phyloP scores from a whole-genome alignment of 352 stramenopile genomes.

The Peronospora farinosa region DNA sequence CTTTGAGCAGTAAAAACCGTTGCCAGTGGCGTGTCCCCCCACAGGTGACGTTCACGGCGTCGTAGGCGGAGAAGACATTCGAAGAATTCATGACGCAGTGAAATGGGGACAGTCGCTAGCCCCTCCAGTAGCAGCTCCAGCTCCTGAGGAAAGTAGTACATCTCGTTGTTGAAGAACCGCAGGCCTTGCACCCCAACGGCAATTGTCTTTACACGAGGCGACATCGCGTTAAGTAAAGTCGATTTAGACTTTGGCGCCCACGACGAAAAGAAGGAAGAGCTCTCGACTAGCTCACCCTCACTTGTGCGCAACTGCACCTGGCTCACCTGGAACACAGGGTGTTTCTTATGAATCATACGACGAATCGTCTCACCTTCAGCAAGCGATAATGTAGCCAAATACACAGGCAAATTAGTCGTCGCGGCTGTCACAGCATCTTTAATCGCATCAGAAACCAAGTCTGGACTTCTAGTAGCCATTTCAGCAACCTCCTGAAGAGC shows the following conservation, averaged over 20 bases:
- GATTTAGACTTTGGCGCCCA: slow-evolving; percentile 27
- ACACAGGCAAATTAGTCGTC: slow-evolving; percentile 52
- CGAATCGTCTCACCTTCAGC: slow-evolving; percentile 96
- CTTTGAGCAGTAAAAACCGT: slow-evolving; percentile 96
- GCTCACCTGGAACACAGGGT: slow-evolving; percentile 64
- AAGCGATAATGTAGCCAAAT: slow-evolving; percentile 93
- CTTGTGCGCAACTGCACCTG: slow-evolving; percentile 70
- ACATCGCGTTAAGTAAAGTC: slow-evolving; percentile 8
- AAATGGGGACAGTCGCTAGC: slow-evolving; percentile 50
- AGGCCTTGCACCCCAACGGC: slow-evolving; percentile 81
- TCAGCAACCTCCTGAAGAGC: slow-evolving; percentile 34
- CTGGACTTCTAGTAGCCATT: slow-evolving; percentile 24
- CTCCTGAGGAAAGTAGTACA: slow-evolving; percentile 94
- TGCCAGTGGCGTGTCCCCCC: slow-evolving; percentile 91
- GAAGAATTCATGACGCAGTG: slow-evolving; percentile 81
- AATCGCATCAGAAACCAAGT: slow-evolving; percentile 24
- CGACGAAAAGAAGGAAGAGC: slow-evolving; percentile 60
- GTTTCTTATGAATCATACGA: slow-evolving; percentile 91
- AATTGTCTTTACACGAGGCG: slow-evolving; percentile 29
- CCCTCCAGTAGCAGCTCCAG: slow-evolving; percentile 88
- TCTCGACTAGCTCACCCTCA: slow-evolving; percentile 76
- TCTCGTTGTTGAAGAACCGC: slow-evolving; percentile 98
- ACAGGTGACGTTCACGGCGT: slow-evolving; percentile 92
- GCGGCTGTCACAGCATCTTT: slow-evolving; percentile 38
- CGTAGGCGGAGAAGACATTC: slow-evolving; percentile 83